Evolutionary conservation across 2,329 filamentous ascomycete genomes (phyloP).

Genomic region (Waltergamsia citrina): DNA sequence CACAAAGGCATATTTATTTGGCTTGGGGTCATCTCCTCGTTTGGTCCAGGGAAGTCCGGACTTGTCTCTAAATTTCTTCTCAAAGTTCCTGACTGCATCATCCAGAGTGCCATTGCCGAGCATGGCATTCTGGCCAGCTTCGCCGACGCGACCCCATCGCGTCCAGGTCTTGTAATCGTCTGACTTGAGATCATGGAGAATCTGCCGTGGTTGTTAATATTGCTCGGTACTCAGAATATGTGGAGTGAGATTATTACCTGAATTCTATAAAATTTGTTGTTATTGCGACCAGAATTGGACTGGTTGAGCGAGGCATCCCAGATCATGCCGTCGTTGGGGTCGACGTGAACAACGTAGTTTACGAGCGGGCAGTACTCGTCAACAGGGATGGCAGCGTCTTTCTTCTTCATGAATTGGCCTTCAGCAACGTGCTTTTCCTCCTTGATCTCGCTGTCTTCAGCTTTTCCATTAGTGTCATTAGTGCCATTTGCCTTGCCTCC

Average conservation of each 20-base stretch:
- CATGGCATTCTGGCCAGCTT: slow-evolving; percentile 37
- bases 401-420: slow-evolving; percentile 35
- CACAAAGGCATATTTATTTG: slow-evolving; percentile 69
- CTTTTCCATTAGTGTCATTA: slow-evolving; percentile 11
- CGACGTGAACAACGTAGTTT: slow-evolving; percentile 52
- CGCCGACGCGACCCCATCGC: slow-evolving; percentile 71
- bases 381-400: slow-evolving; percentile 35
- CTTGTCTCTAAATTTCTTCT: slow-evolving; percentile 55
- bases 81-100: slow-evolving; percentile 39
- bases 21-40: slow-evolving; percentile 45
- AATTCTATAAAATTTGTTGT: slow-evolving; percentile 76
- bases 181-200: slow-evolving; percentile 27
- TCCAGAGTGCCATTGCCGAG: slow-evolving; percentile 31
- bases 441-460: slow-evolving; percentile 16
- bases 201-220: slow-evolving; percentile 15
- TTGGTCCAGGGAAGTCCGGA: slow-evolving; percentile 46
- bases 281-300: slow-evolving; percentile 61
- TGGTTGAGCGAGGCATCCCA: slow-evolving; percentile 76
- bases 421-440: slow-evolving; percentile 26
- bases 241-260: slow-evolving; percentile 36
- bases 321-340: slow-evolving; percentile 49
- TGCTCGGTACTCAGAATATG: not conserved
- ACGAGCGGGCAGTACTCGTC: slow-evolving; percentile 32
- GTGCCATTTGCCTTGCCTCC: slow-evolving; percentile 11
- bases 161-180: slow-evolving; percentile 55